Evolutionary conservation across 148 eudicot species (phyloP).

Genomic region (Euryodendron excelsum): DNA sequence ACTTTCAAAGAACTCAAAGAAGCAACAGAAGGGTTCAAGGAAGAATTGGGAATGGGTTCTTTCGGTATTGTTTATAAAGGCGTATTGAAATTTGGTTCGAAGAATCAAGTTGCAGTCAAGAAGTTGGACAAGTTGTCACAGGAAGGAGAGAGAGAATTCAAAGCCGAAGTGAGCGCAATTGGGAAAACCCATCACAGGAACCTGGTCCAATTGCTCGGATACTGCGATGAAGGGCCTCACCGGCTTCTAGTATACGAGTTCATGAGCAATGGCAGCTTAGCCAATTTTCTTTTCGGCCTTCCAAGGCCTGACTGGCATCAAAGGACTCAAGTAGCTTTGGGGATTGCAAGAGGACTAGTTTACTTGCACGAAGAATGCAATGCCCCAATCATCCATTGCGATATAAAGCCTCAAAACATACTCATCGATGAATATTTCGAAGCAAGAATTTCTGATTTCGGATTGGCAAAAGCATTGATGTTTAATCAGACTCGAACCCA

Average conservation of each 20-base stretch:
- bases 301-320: conserved; percentile 15
- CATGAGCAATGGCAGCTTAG: conserved; percentile 20
- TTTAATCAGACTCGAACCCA: neutral
- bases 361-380: conserved; percentile 25
- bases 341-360: conserved; percentile 20
- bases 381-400: conserved; percentile 15
- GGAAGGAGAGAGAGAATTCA: conserved; percentile 21
- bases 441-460: conserved; percentile 15
- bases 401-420: conserved; percentile 22
- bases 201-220: conserved; percentile 17
- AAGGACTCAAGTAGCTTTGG: conserved; percentile 10
- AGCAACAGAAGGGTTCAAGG: conserved; percentile 14
- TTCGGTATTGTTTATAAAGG: conserved; percentile 17
- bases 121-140: conserved; percentile 11
- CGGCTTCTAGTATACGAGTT: conserved; percentile 15
- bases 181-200: conserved; percentile 22
- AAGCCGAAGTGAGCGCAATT: conserved; percentile 18
- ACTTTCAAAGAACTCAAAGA: conserved; percentile 9
- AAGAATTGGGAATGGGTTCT: conserved; percentile 17
- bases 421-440: neutral
- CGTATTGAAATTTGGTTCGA: neutral
- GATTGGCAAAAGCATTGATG: conserved; percentile 13
- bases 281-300: neutral
- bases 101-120: conserved; percentile 4
- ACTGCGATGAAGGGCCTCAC: conserved; percentile 16